Conservation (phyloP, 768 basidiomycete genomes). For the Mycena venus region DNA sequence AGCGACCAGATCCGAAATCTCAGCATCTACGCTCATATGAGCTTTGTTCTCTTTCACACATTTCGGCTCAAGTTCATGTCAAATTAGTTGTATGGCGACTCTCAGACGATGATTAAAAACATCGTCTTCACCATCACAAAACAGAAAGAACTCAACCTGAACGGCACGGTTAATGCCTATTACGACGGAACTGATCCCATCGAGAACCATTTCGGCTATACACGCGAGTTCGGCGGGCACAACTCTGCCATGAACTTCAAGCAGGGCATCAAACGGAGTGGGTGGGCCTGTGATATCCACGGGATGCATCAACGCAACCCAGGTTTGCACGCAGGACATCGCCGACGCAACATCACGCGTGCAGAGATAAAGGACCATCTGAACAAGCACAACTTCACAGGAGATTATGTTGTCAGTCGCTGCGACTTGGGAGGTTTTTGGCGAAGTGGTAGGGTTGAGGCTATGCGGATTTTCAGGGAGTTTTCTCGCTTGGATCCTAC, state of each 20-base stretch:
- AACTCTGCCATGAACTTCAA: background rate
- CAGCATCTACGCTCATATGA: slow-evolving; percentile 37
- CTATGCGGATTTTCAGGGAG: background rate
- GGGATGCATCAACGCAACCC: background rate
- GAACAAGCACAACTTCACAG: background rate
- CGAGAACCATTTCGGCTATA: slow-evolving; percentile 11
- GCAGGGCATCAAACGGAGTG: background rate
- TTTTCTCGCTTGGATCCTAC: background rate
- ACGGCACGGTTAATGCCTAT: slow-evolving; percentile 28
- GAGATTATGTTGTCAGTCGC: background rate
- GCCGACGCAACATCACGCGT: background rate
- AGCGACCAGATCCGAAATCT: slow-evolving; percentile 43
- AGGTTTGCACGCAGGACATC: background rate
- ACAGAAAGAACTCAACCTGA: slow-evolving; percentile 38
- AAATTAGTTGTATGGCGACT: slow-evolving; percentile 45
- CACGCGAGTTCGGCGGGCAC: background rate
- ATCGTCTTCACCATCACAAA: slow-evolving; percentile 34
- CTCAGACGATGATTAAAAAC: slow-evolving; percentile 44
- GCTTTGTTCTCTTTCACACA: slow-evolving; percentile 36
- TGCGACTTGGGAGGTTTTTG: background rate
- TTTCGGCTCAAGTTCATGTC: slow-evolving; percentile 41
- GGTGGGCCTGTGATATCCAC: background rate
- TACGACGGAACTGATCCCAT: background rate
- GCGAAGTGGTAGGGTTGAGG: background rate
- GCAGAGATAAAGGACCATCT: background rate